phyloP scores from a whole-genome alignment of 805 yeast species.

The Wickerhamiella lipophila region DNA sequence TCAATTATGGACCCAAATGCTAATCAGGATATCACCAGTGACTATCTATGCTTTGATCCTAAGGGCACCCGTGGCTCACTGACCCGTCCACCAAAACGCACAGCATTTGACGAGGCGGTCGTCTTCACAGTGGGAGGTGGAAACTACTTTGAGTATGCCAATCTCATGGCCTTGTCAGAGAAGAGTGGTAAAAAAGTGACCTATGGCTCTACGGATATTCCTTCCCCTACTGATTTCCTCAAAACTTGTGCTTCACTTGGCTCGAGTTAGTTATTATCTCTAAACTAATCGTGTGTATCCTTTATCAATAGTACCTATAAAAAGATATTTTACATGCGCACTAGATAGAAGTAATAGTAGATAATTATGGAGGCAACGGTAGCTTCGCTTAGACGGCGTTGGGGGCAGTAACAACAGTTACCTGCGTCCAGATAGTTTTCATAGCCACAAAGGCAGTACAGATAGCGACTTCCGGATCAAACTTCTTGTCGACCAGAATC shows the following conservation, averaged over 20 bases:
- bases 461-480: conserved; percentile 41
- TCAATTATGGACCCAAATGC: conserved; percentile 81
- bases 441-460: conserved; percentile 49
- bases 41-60: conserved; percentile 84
- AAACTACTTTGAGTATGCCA: conserved; percentile 84
- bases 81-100: conserved; percentile 77
- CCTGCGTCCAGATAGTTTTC: conserved; percentile 56
- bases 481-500: conserved; percentile 37
- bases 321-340: background rate
- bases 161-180: conserved; percentile 75
- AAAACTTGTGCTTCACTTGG: conserved; percentile 27
- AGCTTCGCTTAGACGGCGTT: background rate
- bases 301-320: background rate
- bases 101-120: conserved; percentile 62
- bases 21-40: conserved; percentile 36
- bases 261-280: background rate
- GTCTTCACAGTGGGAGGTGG: conserved; percentile 97
- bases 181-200: conserved; percentile 45
- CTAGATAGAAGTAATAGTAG: no score
- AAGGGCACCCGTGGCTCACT: conserved; percentile 74
- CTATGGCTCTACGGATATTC: conserved; percentile 67
- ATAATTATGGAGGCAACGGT: background rate
- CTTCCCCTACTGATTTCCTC: conserved; percentile 25
- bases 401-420: conserved; percentile 38
- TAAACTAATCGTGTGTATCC: background rate